Percentiles rank a stretch among this genome's conserved stretches.
Conservation (phyloP, 176 grass and related monocot species). For the Triticum monococcum region DNA sequence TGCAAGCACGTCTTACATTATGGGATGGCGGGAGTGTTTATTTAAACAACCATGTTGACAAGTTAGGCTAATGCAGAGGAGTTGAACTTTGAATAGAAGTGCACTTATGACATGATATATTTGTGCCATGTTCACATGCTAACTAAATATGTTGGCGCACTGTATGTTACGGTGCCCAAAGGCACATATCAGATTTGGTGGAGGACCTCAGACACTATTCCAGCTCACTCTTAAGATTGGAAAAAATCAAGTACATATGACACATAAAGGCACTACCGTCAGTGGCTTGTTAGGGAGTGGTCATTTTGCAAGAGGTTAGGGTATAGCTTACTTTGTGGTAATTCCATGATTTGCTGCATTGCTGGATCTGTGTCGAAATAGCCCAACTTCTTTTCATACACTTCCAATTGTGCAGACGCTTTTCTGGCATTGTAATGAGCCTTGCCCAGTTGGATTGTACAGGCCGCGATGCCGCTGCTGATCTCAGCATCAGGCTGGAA, state of each 20-base stretch:
- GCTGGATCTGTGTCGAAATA: constrained; percentile 41
- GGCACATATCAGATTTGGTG: background rate
- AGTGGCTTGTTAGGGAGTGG: background rate
- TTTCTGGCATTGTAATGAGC: constrained; percentile 30
- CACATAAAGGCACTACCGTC: background rate
- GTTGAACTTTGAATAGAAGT: background rate
- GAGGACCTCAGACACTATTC: background rate
- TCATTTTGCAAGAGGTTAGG: constrained; percentile 10
- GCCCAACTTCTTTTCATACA: constrained; percentile 45
- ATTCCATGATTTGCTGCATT: constrained; percentile 30
- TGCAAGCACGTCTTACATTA: too few species aligned
- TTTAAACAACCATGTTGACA: background rate
- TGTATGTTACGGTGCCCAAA: background rate
- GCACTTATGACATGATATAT: background rate
- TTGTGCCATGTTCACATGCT: background rate
- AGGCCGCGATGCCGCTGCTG: constrained; percentile 48
- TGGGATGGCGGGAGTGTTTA: background rate
- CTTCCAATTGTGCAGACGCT: constrained; percentile 50
- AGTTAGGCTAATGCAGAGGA: background rate
- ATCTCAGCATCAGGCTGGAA: constrained; percentile 59
- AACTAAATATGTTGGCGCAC: background rate
- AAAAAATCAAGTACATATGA: background rate
- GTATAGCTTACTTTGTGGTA: constrained; percentile 57
- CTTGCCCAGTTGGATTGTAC: constrained; percentile 37
- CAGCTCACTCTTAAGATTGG: background rate